Base-by-base conservation (phyloP, 2,329 filamentous ascomycete genomes). In the Pseudogymnoascus sp. region DNA sequence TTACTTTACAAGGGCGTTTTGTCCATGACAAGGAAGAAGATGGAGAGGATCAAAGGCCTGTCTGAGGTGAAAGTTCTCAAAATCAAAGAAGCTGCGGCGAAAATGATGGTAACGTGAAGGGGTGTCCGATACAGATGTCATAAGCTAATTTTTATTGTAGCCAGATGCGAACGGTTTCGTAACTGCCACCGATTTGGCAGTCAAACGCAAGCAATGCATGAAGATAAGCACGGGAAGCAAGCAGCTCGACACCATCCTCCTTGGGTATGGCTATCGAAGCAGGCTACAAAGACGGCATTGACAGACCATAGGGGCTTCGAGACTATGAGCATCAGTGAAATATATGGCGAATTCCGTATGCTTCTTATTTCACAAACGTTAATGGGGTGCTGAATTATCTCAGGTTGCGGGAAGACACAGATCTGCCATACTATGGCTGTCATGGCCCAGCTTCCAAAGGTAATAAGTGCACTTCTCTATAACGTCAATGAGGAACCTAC, bases 31-130 rank as follows among this genome's bases (percentile, higher is more conserved):
- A 79, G 82, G 60, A 82, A 80, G 68, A 82, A 78, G 15, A 76
- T 88, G 13, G 73, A 84, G 60, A 87, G 84, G 71, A 87, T 88
- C 72, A 87, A 87, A 69, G 86, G 86, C 7, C 87, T 88, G 72
- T 87, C 85, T 62, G 86, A 88, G 70, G 78, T 84, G 69, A 88
- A 88, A 72, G 86, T 88, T 3, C 86, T 88, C 65, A 88, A 88
- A 72, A 80, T 88, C 70, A 88, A 87, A 69, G 86, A 88, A 67
- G 86, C 86, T 58, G 79, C 85, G 61, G 77, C 78, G 64, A 74
- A 75, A 60, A 62, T 73, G 40, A 62, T 69, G 58, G 72, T 73
- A 60, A 65, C 70, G 45, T 61, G 61, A 63, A 61, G 12, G n/a
- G 7, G n/a, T 59, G 7, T 39, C 12, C 10, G 4, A 21, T 25